Conservation (phyloP, 768 basidiomycete genomes). For the Termitomyces sp. region DNA sequence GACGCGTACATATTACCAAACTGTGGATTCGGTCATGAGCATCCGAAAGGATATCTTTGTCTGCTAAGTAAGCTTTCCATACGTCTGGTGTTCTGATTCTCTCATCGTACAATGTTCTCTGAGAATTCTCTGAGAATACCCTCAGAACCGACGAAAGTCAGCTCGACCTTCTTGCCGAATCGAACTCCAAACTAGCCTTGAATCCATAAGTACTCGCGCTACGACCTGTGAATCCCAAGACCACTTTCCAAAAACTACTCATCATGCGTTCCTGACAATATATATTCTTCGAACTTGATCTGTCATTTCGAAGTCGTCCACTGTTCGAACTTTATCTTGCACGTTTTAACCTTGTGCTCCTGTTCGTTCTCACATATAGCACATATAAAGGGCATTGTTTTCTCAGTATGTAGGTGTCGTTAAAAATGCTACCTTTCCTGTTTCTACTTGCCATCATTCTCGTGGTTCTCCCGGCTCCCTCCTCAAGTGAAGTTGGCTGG, state of each 20-base stretch:
- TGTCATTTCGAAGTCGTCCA: neutral
- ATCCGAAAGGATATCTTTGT: too few relatives aligned
- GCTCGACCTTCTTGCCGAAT: neutral
- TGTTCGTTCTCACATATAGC: neutral
- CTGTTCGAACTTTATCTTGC: neutral
- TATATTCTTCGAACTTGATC: too few relatives aligned
- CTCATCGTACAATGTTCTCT: neutral
- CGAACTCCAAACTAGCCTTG: neutral
- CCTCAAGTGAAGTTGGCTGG: conserved; percentile 13
- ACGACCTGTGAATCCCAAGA: neutral
- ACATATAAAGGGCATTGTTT: neutral
- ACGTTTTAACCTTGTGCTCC: too few relatives aligned
- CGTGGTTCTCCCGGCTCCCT: conserved; percentile 3
- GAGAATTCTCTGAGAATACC: neutral
- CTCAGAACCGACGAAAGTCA: neutral
- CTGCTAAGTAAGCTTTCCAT: too few relatives aligned
- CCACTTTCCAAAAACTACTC: neutral
- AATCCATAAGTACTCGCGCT: neutral
- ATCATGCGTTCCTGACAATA: neutral
- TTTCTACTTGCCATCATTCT: neutral
- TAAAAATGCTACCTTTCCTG: neutral
- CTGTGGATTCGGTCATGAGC: too few relatives aligned
- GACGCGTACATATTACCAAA: neutral
- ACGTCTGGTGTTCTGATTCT: neutral
- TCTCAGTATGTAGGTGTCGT: neutral